Evolutionary conservation across 2,329 filamentous ascomycete genomes (phyloP).

Genomic region (Biscogniauxia sp.): DNA sequence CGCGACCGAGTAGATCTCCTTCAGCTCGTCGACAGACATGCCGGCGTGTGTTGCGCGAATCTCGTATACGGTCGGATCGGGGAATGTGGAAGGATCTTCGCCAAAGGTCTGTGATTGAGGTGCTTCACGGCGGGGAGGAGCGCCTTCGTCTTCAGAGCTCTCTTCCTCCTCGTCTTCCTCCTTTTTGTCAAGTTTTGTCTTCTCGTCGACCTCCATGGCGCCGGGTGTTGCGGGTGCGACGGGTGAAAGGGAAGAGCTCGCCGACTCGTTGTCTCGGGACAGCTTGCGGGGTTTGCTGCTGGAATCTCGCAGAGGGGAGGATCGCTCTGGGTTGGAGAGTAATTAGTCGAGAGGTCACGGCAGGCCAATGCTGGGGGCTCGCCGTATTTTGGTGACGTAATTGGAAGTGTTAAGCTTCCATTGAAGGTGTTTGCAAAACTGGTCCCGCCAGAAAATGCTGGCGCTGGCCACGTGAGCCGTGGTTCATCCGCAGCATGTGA

Average conservation of each 20-base stretch:
- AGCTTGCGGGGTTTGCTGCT: conserved; percentile 48
- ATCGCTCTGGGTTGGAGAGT: conserved; percentile 43
- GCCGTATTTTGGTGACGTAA: conserved; percentile 1
- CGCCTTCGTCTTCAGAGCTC: conserved; percentile 58
- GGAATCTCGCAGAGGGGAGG: conserved; percentile 51
- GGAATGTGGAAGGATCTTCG: conserved; percentile 85
- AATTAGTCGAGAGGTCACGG: conserved; percentile 10
- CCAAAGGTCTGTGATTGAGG: conserved; percentile 88
- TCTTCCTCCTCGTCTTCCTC: conserved; percentile 39
- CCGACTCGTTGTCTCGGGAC: conserved; percentile 52
- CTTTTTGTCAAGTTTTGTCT: conserved; percentile 41
- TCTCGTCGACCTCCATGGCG: conserved; percentile 60
- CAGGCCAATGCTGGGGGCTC: not conserved
- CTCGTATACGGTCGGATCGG: conserved; percentile 91
- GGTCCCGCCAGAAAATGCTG: not conserved
- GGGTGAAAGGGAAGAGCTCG: conserved; percentile 60
- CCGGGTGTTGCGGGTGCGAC: conserved; percentile 49
- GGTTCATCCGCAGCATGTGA: not conserved
- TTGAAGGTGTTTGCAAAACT: not conserved
- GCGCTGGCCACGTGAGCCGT: not conserved
- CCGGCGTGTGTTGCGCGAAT: conserved; percentile 71
- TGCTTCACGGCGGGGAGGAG: conserved; percentile 60
- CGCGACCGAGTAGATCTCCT: conserved; percentile 83
- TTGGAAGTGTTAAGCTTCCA: not conserved
- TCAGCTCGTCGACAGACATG: conserved; percentile 83